Evolutionary conservation across 495 filamentous ascomycete species (phyloP).

Genomic region (Aspergillus bertholletiae): DNA sequence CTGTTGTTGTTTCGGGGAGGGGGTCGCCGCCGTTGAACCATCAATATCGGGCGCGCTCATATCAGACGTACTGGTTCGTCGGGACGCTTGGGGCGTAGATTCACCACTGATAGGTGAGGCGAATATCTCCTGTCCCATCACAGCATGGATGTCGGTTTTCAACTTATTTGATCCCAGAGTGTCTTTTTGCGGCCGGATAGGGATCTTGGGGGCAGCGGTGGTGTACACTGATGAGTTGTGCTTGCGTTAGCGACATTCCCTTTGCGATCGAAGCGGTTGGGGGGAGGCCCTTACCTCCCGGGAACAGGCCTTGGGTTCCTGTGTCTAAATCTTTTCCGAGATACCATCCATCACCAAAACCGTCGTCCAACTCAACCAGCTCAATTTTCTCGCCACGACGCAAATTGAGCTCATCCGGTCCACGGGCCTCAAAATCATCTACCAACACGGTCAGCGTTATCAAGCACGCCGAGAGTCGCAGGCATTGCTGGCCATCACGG

Average conservation of each 20-base stretch:
- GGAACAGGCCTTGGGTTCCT: conserved; percentile 79
- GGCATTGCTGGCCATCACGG: too few species aligned
- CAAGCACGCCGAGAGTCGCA: conserved; percentile 7
- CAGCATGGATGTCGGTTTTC: not conserved
- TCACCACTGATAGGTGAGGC: conserved; percentile 32
- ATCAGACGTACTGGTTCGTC: conserved; percentile 39
- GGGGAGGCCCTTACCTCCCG: conserved; percentile 61
- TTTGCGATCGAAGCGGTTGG: not conserved
- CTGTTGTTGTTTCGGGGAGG: conserved; percentile 27
- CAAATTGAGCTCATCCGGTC: conserved; percentile 87
- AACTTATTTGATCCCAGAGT: conserved; percentile 1
- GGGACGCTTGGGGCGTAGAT: conserved; percentile 46
- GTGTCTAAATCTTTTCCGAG: conserved; percentile 76
- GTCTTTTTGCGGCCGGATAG: conserved; percentile 10
- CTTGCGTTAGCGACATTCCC: not conserved
- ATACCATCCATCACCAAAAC: conserved; percentile 98
- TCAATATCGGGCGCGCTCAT: conserved; percentile 18
- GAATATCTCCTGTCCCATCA: conserved; percentile 3
- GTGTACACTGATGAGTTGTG: conserved; percentile 28
- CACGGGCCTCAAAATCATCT: conserved; percentile 87
- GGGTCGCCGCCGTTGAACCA: conserved; percentile 16
- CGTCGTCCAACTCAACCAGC: conserved; percentile 91
- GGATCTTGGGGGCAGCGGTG: conserved; percentile 25
- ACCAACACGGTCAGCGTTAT: conserved; percentile 7
- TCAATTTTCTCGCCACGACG: conserved; percentile 85